Percentiles rank a stretch among this genome's conserved stretches.
Conservation (phyloP, 1,139 yeast species). For the Blastobotrys serpentis region DNA sequence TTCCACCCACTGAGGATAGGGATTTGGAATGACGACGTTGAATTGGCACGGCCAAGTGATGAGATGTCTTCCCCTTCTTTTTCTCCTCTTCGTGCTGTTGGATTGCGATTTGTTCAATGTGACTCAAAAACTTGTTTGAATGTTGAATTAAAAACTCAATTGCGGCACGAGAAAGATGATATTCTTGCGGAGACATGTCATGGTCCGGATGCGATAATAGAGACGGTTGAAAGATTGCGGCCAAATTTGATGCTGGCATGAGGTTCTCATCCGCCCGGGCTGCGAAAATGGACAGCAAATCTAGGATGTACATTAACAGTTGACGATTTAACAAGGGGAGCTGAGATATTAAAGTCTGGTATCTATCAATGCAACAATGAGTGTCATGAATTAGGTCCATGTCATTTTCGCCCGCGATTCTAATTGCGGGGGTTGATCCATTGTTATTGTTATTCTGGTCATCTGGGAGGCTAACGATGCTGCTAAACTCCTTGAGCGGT, state of each 20-base stretch:
- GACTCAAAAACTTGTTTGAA: slow-evolving; percentile 65
- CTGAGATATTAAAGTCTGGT: slow-evolving; percentile 62
- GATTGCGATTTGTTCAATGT: slow-evolving; percentile 39
- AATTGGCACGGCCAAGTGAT: slow-evolving; percentile 7
- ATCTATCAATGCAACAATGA: slow-evolving; percentile 66
- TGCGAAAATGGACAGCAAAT: slow-evolving; percentile 81
- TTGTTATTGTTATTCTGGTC: slow-evolving; percentile 5
- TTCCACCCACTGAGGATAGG: slow-evolving; percentile 10
- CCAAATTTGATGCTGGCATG: slow-evolving; percentile 91
- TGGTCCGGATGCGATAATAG: slow-evolving; percentile 88
- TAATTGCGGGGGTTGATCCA: slow-evolving; percentile 3
- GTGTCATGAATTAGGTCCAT: slow-evolving; percentile 46
- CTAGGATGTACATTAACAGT: slow-evolving; percentile 81
- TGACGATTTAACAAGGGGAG: slow-evolving; percentile 75
- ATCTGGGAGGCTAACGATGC: slow-evolving; percentile 7
- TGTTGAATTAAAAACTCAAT: slow-evolving; percentile 88
- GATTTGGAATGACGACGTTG: slow-evolving; percentile 24
- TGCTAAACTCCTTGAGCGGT: slow-evolving; percentile 63
- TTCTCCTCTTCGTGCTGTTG: slow-evolving; percentile 32
- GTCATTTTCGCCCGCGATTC: slow-evolving; percentile 9
- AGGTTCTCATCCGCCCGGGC: slow-evolving; percentile 72
- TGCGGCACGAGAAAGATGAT: slow-evolving; percentile 80
- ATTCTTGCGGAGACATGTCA: slow-evolving; percentile 88
- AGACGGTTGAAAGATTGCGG: slow-evolving; percentile 96
- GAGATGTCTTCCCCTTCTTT: slow-evolving; percentile 11